Conservation (phyloP, 2,329 filamentous ascomycete species). For the Sporothrix variecibatus region DNA sequence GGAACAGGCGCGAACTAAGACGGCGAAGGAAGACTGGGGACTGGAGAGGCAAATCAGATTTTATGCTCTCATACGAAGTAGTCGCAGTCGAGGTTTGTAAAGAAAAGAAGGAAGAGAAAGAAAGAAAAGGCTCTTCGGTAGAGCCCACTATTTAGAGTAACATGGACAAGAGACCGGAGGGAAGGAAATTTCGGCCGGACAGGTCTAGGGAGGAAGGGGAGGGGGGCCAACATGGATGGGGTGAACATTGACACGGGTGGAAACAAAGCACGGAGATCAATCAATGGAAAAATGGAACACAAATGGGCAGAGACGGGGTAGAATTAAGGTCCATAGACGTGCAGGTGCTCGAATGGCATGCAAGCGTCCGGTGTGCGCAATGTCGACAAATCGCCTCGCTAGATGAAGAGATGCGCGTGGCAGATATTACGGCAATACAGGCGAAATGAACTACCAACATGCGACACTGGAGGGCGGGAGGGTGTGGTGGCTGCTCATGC, state of each 20-base stretch:
- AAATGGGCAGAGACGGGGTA: constrained; percentile 13
- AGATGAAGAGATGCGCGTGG: constrained; percentile 3
- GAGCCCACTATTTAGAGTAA: constrained; percentile 10
- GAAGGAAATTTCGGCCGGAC: neutral
- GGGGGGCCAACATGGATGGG: neutral
- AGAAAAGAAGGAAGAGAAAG: neutral
- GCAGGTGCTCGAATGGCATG: neutral
- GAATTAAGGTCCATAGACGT: constrained; percentile 10
- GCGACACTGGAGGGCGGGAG: neutral
- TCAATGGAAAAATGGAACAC: constrained; percentile 25
- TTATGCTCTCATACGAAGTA: neutral
- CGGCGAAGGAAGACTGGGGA: neutral
- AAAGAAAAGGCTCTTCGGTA: neutral
- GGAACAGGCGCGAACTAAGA: neutral
- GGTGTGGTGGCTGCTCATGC: neutral
- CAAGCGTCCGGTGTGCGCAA: neutral
- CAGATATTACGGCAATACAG: constrained; percentile 10
- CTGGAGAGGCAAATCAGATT: neutral
- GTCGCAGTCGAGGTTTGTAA: neutral
- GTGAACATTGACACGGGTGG: constrained; percentile 21
- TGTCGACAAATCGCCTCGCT: neutral
- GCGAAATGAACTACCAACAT: neutral
- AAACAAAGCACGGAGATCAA: constrained; percentile 24
- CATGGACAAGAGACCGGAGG: neutral
- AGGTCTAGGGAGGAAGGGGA: neutral